Percentiles rank a stretch among this genome's conserved stretches.
Evolutionary conservation across 2,329 filamentous ascomycete species (phyloP).

Genomic region (Penicillium capsulatum): DNA sequence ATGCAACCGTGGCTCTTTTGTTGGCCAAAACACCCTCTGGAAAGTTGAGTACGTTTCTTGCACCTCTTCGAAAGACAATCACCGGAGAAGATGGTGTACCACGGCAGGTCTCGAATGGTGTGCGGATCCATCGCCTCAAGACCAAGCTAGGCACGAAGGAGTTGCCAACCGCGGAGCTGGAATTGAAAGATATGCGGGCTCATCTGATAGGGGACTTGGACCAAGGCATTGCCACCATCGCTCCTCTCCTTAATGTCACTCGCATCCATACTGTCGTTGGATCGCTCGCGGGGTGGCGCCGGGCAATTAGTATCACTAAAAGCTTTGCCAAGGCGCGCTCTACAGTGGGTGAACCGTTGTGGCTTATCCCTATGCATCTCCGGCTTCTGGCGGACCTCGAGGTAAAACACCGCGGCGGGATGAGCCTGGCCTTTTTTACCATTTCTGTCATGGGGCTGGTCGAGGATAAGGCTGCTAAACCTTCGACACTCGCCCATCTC

Average conservation of each 20-base stretch:
- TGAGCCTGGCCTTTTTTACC: constrained; percentile 37
- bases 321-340: constrained; percentile 40
- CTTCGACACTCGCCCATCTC: constrained; percentile 48
- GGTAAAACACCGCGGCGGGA: constrained; percentile 37
- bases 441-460: constrained; percentile 40
- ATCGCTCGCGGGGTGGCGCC: constrained; percentile 36
- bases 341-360: constrained; percentile 36
- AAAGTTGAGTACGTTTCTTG: constrained; percentile 60
- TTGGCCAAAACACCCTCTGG: constrained; percentile 57
- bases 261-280: constrained; percentile 42
- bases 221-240: constrained; percentile 63
- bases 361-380: constrained; percentile 41
- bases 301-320: constrained; percentile 40
- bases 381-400: constrained; percentile 37
- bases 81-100: constrained; percentile 8
- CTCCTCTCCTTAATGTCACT: constrained; percentile 64
- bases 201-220: constrained; percentile 65
- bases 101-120: constrained; percentile 56
- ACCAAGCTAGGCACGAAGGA: constrained; percentile 60
- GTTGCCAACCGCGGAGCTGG: constrained; percentile 68
- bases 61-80: constrained; percentile 53
- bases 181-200: constrained; percentile 54
- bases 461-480: constrained; percentile 47
- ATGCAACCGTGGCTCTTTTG: constrained; percentile 60
- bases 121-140: constrained; percentile 62